Percentiles rank a stretch among this genome's conserved stretches.
Evolutionary conservation across 192 early-diverging fungal species (phyloP).

Genomic region (Hyaloraphidium curvatum): DNA sequence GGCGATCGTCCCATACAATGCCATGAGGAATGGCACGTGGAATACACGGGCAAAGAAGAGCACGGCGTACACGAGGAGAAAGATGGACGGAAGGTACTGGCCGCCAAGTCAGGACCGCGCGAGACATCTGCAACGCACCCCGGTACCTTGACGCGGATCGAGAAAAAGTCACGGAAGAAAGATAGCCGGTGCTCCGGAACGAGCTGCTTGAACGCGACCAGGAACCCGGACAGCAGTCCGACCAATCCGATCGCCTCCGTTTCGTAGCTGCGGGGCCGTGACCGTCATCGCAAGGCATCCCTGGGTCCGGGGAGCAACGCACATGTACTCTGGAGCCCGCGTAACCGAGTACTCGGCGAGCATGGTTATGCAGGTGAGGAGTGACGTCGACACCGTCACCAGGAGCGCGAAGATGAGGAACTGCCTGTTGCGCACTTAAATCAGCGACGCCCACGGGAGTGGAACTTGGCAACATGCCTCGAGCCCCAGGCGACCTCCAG

Average conservation of each 20-base stretch:
- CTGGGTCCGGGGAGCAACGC: constrained; percentile 8
- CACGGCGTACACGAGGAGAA: constrained; percentile 18
- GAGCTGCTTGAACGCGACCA: constrained; percentile 75
- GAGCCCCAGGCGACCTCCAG: constrained; percentile 71
- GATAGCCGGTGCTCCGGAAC: constrained; percentile 69
- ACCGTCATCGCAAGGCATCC: constrained; percentile 5
- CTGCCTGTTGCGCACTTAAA: too few relatives aligned
- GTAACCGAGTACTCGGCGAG: constrained; percentile 35
- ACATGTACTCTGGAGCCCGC: constrained; percentile 35
- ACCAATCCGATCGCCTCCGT: constrained; percentile 50
- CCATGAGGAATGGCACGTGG: constrained; percentile 40
- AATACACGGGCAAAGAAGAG: constrained; percentile 24
- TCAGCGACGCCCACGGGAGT: too few relatives aligned
- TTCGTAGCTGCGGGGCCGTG: constrained; percentile 18
- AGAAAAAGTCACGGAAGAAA: constrained; percentile 35
- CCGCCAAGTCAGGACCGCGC: constrained; percentile 7
- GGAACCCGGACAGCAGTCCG: constrained; percentile 46
- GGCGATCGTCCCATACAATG: constrained; percentile 47
- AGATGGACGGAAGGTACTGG: constrained; percentile 27
- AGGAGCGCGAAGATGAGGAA: constrained; percentile 47
- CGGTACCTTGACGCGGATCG: constrained; percentile 55
- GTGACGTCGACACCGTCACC: constrained; percentile 24
- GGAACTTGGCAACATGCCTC: constrained; percentile 47
- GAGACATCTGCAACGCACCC: background rate
- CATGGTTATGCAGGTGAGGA: constrained; percentile 31